These are phyloP conservation scores for Trypanosoma avium DNA, from an alignment of 208 protist genomes.

Conservation along the genomic window DNA sequence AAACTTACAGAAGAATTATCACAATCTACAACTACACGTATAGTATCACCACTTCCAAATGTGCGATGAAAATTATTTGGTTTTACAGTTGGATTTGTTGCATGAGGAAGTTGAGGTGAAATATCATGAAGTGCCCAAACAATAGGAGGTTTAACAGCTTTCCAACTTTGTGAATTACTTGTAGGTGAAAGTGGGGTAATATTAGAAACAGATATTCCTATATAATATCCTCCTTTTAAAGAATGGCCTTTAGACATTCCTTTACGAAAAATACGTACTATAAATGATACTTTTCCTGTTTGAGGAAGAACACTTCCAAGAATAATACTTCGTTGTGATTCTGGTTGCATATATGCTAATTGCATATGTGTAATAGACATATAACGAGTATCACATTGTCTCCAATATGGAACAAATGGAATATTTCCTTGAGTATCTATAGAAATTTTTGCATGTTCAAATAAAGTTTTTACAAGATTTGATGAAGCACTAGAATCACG, in stretches of 20 bases:
- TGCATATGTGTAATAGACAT: conserved; percentile 77
- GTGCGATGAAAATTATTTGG: conserved; percentile 88
- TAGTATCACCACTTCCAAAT: conserved; percentile 81
- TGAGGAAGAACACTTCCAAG: conserved; percentile 79
- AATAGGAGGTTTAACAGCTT: conserved; percentile 79
- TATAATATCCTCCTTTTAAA: conserved; percentile 89
- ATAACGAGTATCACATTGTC: conserved; percentile 73
- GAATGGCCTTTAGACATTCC: conserved; percentile 86
- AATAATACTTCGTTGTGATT: conserved; percentile 84
- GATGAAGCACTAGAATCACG: conserved; percentile 39
- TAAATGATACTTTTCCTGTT: conserved; percentile 82
- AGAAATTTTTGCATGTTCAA: conserved; percentile 54
- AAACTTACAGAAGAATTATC: conserved; percentile 78
- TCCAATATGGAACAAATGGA: conserved; percentile 76
- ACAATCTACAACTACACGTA: conserved; percentile 78
- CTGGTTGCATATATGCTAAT: conserved; percentile 73
- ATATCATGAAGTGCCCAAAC: conserved; percentile 92
- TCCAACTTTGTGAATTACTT: conserved; percentile 88
- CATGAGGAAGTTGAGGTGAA: conserved; percentile 86
- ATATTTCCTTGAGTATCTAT: conserved; percentile 33
- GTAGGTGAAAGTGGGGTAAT: conserved; percentile 70
- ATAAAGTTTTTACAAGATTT: conserved; percentile 72
- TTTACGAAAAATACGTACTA: conserved; percentile 74
- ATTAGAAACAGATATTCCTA: conserved; percentile 72
- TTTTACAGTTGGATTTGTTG: conserved; percentile 88